These are phyloP conservation scores for Paramecium caudatum DNA, from an alignment of 73 alveolate species.

Conservation along the genomic window DNA sequence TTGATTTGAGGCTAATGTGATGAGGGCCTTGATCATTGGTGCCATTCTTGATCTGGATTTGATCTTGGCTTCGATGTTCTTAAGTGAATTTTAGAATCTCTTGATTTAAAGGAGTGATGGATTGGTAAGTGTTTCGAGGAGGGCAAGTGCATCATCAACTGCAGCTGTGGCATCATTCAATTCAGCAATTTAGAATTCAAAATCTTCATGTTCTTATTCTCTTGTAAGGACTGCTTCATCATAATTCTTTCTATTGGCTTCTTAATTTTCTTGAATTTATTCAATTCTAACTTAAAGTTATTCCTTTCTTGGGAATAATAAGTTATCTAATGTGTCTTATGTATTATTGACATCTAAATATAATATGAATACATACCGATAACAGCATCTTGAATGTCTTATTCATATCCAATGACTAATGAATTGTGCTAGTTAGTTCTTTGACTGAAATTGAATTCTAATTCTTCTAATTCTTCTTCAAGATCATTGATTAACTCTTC, in stretches of 20 bases:
- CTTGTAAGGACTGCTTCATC: slow-evolving; percentile 61
- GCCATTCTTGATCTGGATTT: slow-evolving; percentile 67
- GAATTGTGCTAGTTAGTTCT: slow-evolving; percentile 65
- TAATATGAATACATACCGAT: neutral
- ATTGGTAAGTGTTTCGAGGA: slow-evolving; percentile 45
- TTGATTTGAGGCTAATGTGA: slow-evolving; percentile 55
- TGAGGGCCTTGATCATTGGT: slow-evolving; percentile 58
- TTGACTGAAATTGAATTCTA: slow-evolving; percentile 39
- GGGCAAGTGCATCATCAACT: slow-evolving; percentile 63
- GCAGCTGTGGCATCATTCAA: slow-evolving; percentile 66
- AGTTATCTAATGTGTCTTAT: slow-evolving; percentile 67
- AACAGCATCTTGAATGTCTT: slow-evolving; percentile 61
- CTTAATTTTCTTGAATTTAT: slow-evolving; percentile 49
- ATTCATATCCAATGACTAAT: slow-evolving; percentile 54
- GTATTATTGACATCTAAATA: slow-evolving; percentile 58
- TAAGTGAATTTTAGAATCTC: slow-evolving; percentile 64
- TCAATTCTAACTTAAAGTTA: slow-evolving; percentile 47
- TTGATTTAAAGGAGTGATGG: slow-evolving; percentile 63
- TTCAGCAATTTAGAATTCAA: slow-evolving; percentile 55
- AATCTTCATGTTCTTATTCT: slow-evolving; percentile 65
- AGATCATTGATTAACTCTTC: slow-evolving; percentile 61
- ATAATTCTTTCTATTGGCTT: slow-evolving; percentile 55
- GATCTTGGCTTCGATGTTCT: slow-evolving; percentile 53
- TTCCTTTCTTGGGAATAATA: slow-evolving; percentile 70
- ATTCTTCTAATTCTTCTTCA: slow-evolving; percentile 27